phyloP scores from a whole-genome alignment of 805 yeast species.

The Saccharomycopsis guyanensis region DNA sequence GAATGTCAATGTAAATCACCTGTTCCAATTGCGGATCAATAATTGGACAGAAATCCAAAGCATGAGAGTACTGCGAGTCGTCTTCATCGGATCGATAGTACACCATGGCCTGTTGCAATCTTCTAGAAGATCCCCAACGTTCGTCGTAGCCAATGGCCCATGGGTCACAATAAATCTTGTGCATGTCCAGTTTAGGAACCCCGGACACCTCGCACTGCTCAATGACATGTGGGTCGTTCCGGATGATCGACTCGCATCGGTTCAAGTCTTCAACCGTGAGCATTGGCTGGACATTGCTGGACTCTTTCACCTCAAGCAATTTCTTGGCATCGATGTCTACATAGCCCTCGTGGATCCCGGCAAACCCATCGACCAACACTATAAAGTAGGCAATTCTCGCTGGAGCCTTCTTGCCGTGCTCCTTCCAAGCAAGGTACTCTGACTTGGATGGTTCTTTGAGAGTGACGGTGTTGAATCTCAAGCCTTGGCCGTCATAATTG shows the following conservation, averaged over 20 bases:
- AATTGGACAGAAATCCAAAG: slow-evolving; percentile 77
- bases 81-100: slow-evolving; percentile 71
- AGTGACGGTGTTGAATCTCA: slow-evolving; percentile 62
- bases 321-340: slow-evolving; percentile 46
- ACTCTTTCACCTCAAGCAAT: slow-evolving; percentile 39
- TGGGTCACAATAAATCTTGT: slow-evolving; percentile 55
- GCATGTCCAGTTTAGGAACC: slow-evolving; percentile 42
- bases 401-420: slow-evolving; percentile 50
- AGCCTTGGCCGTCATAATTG: slow-evolving; percentile 33
- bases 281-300: slow-evolving; percentile 66
- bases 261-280: slow-evolving; percentile 63
- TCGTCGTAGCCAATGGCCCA: slow-evolving; percentile 69
- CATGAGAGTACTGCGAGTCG: slow-evolving; percentile 61
- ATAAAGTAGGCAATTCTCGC: slow-evolving; percentile 64
- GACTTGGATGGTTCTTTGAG: slow-evolving; percentile 64
- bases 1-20: slow-evolving; percentile 69
- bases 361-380: slow-evolving; percentile 46
- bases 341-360: slow-evolving; percentile 65
- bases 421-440: slow-evolving; percentile 59
- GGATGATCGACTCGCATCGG: slow-evolving; percentile 54
- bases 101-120: slow-evolving; percentile 76
- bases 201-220: slow-evolving; percentile 69
- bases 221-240: slow-evolving; percentile 64
- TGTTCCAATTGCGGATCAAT: slow-evolving; percentile 64
- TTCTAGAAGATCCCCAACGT: slow-evolving; percentile 69